Base-by-base conservation (phyloP, 805 yeast species). In the Yarrowia phangngaensis region DNA sequence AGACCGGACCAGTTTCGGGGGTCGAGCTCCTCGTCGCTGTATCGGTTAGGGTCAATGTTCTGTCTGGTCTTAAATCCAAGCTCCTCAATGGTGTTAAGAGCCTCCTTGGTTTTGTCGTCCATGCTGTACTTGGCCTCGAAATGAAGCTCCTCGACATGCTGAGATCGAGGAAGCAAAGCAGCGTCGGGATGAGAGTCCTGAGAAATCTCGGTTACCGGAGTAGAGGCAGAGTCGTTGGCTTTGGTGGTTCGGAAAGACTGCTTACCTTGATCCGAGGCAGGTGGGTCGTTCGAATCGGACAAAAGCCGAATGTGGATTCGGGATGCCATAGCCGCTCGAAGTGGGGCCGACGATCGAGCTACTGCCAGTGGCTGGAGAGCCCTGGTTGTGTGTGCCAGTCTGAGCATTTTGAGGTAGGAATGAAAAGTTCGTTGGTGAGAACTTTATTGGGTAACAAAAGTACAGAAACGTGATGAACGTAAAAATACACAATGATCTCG, bases 351-450 rank as follows among this genome's bases (percentile, higher is more conserved):
- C 4, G 31, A 29, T 7, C 30, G 43, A 15, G 9, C 24, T 7
- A 9, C 24, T 22, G 24, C 9, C 24, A 22, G 24, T 8, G 11
- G 16, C 31, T 7, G 31, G 16, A 35, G 29, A 13, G 23, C 43
- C 43, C 43, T 34, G 41, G 26, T 24, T 35, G 23, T 20, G 32
- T 26, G 32, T 13, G 32, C 45, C 45, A 38, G 45, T 38, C 45
- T 7, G 32, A 38, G 45, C 45, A 38, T 38, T 29, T n/a, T 38
- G 41, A 20, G 41, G 8, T 35, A 22, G 11, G 8, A 15, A 15
- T 12, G 41, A 34, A 34, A 34, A 35, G 28, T 26, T 26, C 28
- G n/a, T 6, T 26, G 24, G 16, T 8, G 45, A 38, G 32, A 28
- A 28, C 32, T 14, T 28, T 28, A 26, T 26, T 26, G 15, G 13